Evolutionary conservation across 2,329 filamentous ascomycete species (phyloP).

Genomic region (Dothideomycetes sp.): DNA sequence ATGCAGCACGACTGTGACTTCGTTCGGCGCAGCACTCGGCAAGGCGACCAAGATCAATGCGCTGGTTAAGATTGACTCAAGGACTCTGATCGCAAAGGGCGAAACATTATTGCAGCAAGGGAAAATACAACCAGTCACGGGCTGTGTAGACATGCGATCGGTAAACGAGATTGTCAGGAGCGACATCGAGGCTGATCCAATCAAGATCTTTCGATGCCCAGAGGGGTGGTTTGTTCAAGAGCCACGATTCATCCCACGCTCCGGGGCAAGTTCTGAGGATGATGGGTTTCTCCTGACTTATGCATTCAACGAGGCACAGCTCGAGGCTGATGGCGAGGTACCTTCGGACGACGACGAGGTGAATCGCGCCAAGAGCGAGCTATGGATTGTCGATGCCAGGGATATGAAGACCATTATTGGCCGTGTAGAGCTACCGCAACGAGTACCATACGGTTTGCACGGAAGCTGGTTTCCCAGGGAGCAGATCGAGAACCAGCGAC

Average conservation of each 20-base stretch:
- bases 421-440: conserved; percentile 48
- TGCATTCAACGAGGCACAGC: conserved; percentile 57
- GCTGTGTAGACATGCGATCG: conserved; percentile 50
- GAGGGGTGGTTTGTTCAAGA: conserved; percentile 54
- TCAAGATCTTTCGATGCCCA: conserved; percentile 53
- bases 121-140: conserved; percentile 36
- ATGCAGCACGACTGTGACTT: conserved; percentile 47
- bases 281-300: conserved; percentile 59
- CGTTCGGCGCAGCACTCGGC: conserved; percentile 50
- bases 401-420: conserved; percentile 51
- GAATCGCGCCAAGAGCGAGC: conserved; percentile 39
- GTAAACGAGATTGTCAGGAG: conserved; percentile 42
- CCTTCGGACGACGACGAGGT: conserved; percentile 27
- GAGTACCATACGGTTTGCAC: conserved; percentile 61
- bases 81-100: conserved; percentile 42
- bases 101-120: conserved; percentile 20
- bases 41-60: conserved; percentile 56
- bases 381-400: conserved; percentile 58
- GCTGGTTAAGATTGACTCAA: conserved; percentile 50
- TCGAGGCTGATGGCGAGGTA: conserved; percentile 25
- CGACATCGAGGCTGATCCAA: conserved; percentile 36
- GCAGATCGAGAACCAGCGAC: conserved; percentile 39
- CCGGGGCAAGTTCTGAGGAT: conserved; percentile 39
- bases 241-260: conserved; percentile 49
- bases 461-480: conserved; percentile 49